Percentiles rank a stretch among this genome's conserved stretches.
Conservation (phyloP, 495 filamentous ascomycete species). For the Aspergillus kassunensis region DNA sequence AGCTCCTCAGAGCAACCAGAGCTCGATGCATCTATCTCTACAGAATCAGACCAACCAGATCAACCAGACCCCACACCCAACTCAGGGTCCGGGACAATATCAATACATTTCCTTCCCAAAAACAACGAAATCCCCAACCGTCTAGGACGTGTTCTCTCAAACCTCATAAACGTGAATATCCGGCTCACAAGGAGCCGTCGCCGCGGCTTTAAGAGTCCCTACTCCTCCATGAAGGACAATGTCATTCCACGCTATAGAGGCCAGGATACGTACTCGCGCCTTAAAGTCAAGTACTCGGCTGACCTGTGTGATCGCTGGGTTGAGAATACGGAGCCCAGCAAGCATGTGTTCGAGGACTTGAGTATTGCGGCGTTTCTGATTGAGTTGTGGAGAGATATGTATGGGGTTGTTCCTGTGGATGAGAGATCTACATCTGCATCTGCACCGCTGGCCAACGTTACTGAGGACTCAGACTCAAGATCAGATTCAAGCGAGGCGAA, state of each 20-base stretch:
- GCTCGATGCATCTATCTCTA: constrained; percentile 26
- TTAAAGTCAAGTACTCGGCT: constrained; percentile 73
- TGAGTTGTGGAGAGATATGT: constrained; percentile 89
- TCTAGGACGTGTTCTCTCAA: constrained; percentile 65
- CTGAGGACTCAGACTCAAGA: no score
- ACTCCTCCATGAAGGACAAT: constrained; percentile 57
- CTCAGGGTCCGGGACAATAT: constrained; percentile 25
- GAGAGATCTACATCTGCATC: no score
- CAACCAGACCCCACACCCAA: no score
- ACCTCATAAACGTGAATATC: constrained; percentile 66
- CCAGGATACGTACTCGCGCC: constrained; percentile 75
- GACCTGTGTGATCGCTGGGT: constrained; percentile 67
- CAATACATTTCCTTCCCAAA: constrained; percentile 26
- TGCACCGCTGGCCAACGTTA: no score
- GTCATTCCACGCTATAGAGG: constrained; percentile 67
- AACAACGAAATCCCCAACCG: constrained; percentile 38
- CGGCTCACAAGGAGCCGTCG: constrained; percentile 67
- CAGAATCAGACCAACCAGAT: background rate
- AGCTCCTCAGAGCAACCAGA: constrained; percentile 14
- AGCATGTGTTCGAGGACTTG: constrained; percentile 94
- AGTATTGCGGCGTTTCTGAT: constrained; percentile 90
- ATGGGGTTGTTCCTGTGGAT: constrained; percentile 36
- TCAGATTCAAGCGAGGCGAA: no score
- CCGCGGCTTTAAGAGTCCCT: constrained; percentile 38
- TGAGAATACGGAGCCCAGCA: constrained; percentile 80